These are phyloP conservation scores for Taiozyma sp. DNA, from an alignment of 1,139 yeast genomes.

Conservation along the genomic window DNA sequence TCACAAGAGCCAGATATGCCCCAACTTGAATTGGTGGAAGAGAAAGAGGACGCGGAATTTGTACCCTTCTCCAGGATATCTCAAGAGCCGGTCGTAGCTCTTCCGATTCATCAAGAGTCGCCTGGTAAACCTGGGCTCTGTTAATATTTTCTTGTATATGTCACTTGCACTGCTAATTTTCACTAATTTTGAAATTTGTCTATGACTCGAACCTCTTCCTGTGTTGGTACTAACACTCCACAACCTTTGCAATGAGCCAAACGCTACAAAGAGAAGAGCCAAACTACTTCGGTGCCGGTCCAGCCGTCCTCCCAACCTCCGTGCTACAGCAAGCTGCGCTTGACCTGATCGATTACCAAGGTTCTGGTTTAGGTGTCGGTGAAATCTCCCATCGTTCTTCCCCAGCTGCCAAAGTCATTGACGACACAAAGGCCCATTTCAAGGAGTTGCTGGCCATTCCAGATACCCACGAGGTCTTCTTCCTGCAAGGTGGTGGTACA, in stretches of 20 bases:
- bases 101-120: too few relatives aligned
- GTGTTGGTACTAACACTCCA: neutral
- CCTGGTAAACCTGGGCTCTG: too few relatives aligned
- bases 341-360: constrained; percentile 69
- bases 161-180: neutral
- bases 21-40: too few relatives aligned
- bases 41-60: too few relatives aligned
- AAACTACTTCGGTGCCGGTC: constrained; percentile 94
- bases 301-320: constrained; percentile 80
- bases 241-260: constrained; percentile 4
- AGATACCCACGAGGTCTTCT: constrained; percentile 89
- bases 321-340: constrained; percentile 86
- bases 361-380: constrained; percentile 79
- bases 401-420: constrained; percentile 74
- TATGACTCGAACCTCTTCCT: neutral
- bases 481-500: constrained; percentile 97
- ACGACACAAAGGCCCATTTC: constrained; percentile 68
- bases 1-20: too few relatives aligned
- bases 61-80: too few relatives aligned
- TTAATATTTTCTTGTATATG: neutral
- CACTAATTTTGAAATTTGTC: neutral
- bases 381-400: constrained; percentile 93
- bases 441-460: constrained; percentile 67
- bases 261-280: constrained; percentile 67
- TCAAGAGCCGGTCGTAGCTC: too few relatives aligned